Evolutionary conservation across 108 stramenopile species (phyloP), one percentile per base, ranked within the genome.

Genomic region (Skeletonema costatum): DNA sequence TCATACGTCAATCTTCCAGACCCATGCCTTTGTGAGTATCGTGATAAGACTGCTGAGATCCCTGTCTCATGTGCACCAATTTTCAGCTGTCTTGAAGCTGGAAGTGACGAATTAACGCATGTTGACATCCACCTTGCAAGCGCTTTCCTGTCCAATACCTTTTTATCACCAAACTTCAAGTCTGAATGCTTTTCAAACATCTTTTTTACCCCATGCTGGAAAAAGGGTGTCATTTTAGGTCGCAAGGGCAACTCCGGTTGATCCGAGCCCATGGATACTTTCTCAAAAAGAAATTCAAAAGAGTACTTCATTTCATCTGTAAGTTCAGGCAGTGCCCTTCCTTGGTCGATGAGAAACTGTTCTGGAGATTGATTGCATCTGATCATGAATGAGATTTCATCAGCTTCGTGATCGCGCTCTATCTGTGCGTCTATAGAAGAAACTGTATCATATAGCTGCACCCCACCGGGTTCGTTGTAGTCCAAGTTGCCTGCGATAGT

Each of bases 341-440:
- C 93, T 70, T 81, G 82, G 1, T 56, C 64, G 32, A 92, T 66
- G 9, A 95, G 68, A 51, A 95, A 63, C 11, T 86, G 71, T 44
- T 83, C 75, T 11, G 94, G 94, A 41, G 67, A 46, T 60, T 87
- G 75, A 71, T 92, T 91, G 82, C 94, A 95, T 19, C 92, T 83
- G 29, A 94, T 81, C 63, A 92, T 73, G 82, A 87, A 80, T 2
- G 88, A 77, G 32, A 95, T 90, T 70, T 94, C 93, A 10, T 78
- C 63, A 32, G 77, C 90, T 72, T 91, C 81, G 5, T 50, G 9
- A 7, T 17, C 39, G 9, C 35, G 42, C 36, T 56, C 64, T 19
- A 7, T 32, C 33, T 3, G 25, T 4, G 16, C 41, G 36, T 42
- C 12, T 6, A 9, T n/a, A 17, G 66, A 32, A 11, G 74, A 19